Evolutionary conservation across 306 rosid species (phyloP).

Genomic region (Mucuna pruriens): DNA sequence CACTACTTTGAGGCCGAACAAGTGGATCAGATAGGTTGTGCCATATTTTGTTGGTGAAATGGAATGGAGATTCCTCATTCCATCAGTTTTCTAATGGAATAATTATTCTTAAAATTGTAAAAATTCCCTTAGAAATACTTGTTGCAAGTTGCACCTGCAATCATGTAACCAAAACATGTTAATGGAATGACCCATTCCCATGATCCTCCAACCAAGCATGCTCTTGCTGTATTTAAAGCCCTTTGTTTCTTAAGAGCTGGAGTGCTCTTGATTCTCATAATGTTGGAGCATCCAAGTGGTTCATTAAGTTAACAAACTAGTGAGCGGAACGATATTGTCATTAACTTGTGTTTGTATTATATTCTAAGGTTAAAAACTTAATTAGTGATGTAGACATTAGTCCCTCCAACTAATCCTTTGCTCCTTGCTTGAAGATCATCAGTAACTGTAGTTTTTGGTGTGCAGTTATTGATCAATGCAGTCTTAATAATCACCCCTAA

Average conservation of each 20-base stretch:
- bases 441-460: background rate
- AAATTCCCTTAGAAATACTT: background rate
- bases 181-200: background rate
- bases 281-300: background rate
- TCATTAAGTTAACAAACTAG: background rate
- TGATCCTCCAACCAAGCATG: background rate
- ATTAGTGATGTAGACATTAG: constrained; percentile 9
- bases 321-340: background rate
- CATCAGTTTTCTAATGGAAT: background rate
- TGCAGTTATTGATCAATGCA: background rate
- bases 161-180: background rate
- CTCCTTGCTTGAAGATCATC: constrained; percentile 1
- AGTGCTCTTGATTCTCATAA: background rate
- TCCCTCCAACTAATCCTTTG: background rate
- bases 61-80: background rate
- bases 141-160: background rate
- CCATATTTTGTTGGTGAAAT: background rate
- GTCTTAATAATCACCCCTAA: background rate
- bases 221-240: background rate
- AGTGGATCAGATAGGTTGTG: background rate
- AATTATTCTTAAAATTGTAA: background rate
- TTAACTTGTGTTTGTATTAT: background rate
- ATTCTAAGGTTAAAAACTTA: background rate
- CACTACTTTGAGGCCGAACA: background rate
- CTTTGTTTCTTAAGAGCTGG: background rate